Evolutionary conservation across 2,329 filamentous ascomycete species (phyloP), one percentile per base, ranked within the genome.

Genomic region (Talaromyces islandicus): DNA sequence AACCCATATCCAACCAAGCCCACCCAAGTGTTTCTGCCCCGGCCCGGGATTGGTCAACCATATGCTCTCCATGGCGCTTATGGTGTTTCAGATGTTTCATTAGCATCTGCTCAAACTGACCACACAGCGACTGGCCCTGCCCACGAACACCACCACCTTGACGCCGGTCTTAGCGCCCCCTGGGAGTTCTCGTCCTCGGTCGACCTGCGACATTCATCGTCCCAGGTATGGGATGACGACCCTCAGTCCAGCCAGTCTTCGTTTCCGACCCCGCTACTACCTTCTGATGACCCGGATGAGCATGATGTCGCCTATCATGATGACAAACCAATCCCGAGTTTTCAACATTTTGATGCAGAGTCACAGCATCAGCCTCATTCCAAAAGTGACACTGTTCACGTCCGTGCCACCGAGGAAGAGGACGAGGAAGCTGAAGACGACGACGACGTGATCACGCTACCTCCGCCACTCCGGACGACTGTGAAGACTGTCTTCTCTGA

Each of bases 1-100:
- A 77, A 73, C 17, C 77, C 78, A 17, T 80, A 76, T 64, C 78
- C 78, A n/a, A 79, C 77, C 12, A 80, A 78, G 60, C 75, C 77
- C 17, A 75, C 76, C 55, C 78, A 80, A 63, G 70, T 80, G 24
- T 69, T 80, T 30, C 63, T 77, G 14, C 78, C 77, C 6, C 72
- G 70, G 46, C 71, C 75, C 4, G 71, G 73, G 12, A 73, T 73
- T 66, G 73, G 72, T n/a, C 72, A 73, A 51, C 65, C 70, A 27
- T 71, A 70, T 41, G 64, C 71, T 52, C 65, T 69, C 54, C 68
- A 72, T 54, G 68, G 68, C 24, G 69, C 67, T 30, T 70, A 71
- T 54, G 69, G 67, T 57, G 68, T 74, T 65, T 69, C 73, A 51
- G 68, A 71, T 58, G 64, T 66, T 14, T 68, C 67, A 24, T 68